Evolutionary conservation across 202 grass and related monocot genomes (phyloP).

Genomic region (Panicum virgatum): DNA sequence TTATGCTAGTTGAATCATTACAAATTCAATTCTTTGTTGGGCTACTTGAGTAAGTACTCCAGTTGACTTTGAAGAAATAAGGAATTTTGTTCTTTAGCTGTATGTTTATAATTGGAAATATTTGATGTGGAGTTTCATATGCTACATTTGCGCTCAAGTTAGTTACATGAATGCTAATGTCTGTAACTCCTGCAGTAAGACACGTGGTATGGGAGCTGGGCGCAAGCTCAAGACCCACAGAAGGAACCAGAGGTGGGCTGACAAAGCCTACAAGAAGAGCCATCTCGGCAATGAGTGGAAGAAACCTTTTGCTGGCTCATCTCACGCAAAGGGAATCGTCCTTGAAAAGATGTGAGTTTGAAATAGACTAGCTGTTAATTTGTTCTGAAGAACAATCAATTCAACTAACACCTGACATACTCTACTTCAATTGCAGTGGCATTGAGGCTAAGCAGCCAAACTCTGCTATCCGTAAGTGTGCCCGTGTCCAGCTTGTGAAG

Average conservation of each 20-base stretch:
- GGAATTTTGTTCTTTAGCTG: background rate
- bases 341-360: conserved; percentile 66
- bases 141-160: background rate
- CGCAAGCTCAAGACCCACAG: conserved; percentile 69
- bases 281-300: conserved; percentile 81
- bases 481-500: conserved; percentile 70
- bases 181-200: conserved; percentile 44
- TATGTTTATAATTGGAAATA: background rate
- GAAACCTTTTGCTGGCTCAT: conserved; percentile 75
- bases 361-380: background rate
- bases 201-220: conserved; percentile 67
- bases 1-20: background rate
- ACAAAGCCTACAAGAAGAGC: conserved; percentile 73
- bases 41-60: background rate
- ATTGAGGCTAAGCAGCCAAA: conserved; percentile 77
- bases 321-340: conserved; percentile 76
- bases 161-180: background rate
- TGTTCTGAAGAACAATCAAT: background rate
- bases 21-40: too few relatives aligned
- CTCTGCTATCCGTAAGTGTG: conserved; percentile 76
- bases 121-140: background rate
- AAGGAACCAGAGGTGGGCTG: conserved; percentile 68
- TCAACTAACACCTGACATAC: background rate
- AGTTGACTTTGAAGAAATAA: background rate
- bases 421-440: conserved; percentile 34